A percentile compares a stretch with the other conserved stretches of the same genome.
These are phyloP conservation scores for Periconia sp. DNA, from an alignment of 2,329 filamentous ascomycete genomes.

Conservation along the genomic window DNA sequence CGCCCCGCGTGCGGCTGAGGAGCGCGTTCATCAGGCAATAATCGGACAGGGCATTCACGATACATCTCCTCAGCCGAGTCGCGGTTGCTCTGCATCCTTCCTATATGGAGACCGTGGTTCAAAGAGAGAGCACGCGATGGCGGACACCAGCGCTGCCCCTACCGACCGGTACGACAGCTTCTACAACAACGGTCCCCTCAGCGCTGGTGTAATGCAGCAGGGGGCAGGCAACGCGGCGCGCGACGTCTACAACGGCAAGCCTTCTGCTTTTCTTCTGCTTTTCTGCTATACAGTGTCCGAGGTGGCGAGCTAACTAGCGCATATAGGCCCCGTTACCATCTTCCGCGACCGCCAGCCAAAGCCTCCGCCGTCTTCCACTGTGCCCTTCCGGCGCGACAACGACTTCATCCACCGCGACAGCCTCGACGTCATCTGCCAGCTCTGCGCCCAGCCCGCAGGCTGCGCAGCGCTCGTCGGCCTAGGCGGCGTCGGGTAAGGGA, in stretches of 20 bases:
- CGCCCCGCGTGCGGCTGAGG: no score
- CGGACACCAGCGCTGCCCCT: no score
- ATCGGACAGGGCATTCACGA: no score
- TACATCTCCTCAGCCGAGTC: no score
- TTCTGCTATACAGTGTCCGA: not conserved
- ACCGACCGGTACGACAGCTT: no score
- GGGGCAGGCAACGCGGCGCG: no score
- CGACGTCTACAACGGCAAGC: not conserved
- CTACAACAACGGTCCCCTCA: no score
- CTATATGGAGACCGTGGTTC: no score
- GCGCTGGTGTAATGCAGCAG: no score
- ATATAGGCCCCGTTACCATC: not conserved
- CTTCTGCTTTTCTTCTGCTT: not conserved
- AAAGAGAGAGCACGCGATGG: no score
- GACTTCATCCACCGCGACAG: constrained; percentile 28
- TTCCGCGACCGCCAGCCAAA: not conserved
- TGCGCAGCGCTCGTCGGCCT: constrained; percentile 23
- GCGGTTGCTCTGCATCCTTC: no score
- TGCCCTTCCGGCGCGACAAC: constrained; percentile 27
- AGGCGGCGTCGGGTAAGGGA: constrained; percentile 17
- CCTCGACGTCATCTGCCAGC: constrained; percentile 9
- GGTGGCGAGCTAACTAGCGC: not conserved
- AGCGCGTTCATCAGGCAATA: no score
- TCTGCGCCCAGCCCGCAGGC: constrained; percentile 12
- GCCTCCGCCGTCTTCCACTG: constrained; percentile 4